A percentile compares a stretch with the other conserved stretches of the same genome.
Conservation (phyloP, 129 eudicot genomes). For the Lactuca sativa region DNA sequence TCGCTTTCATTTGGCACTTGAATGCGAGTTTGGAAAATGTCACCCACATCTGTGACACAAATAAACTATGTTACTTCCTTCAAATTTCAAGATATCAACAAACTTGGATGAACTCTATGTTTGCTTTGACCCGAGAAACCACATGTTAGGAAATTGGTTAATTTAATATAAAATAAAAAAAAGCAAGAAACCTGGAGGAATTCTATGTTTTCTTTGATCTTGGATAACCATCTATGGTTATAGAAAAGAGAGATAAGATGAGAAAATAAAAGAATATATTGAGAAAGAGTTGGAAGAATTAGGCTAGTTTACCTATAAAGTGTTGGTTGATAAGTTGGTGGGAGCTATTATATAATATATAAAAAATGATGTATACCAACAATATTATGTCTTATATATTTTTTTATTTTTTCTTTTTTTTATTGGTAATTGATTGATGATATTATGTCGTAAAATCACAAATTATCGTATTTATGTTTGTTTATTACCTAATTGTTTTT, state of each 20-base stretch:
- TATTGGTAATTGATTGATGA: too few relatives aligned
- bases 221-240: not conserved
- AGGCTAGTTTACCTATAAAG: too few relatives aligned
- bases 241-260: not conserved
- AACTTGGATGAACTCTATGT: not conserved
- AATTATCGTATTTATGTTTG: too few relatives aligned
- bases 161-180: too few relatives aligned
- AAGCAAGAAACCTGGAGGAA: not conserved
- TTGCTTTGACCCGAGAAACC: not conserved
- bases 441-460: too few relatives aligned
- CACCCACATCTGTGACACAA: constrained; percentile 67
- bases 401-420: too few relatives aligned
- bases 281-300: not conserved
- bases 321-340: not conserved
- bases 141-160: not conserved
- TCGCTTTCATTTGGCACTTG: constrained; percentile 58
- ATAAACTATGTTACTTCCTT: constrained; percentile 44
- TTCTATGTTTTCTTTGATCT: not conserved
- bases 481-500: too few relatives aligned
- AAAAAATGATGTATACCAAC: not conserved
- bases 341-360: not conserved
- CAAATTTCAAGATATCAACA: not conserved
- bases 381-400: not conserved
- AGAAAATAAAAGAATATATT: not conserved
- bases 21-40: constrained; percentile 66